Base-by-base conservation (phyloP, 164 flowering plant species). In the Magnolia kwangsiensis region DNA sequence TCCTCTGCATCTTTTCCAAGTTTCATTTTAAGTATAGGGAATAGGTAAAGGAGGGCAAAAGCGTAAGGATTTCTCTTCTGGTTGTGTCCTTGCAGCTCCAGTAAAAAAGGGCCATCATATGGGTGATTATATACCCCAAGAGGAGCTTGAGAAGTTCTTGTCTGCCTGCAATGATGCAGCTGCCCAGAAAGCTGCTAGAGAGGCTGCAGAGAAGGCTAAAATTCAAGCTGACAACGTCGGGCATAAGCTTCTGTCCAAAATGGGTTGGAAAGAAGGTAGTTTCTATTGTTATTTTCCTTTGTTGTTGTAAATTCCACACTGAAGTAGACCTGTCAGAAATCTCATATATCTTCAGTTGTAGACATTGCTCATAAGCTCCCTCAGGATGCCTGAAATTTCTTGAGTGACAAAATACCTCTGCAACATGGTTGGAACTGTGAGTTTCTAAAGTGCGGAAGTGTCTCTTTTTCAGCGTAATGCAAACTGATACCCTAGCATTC, bases 231-330 rank as follows among this genome's bases (percentile, higher is more conserved):
- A 74, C 58, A 74, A 74, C 20, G 76, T 74, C 49, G 50, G 71
- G 49, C 98, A 96, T 78, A 91, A 81, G 77, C 98, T 96, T 66
- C 75, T 96, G 79, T 94, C 98, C 4, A 96, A 94, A 88, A 96
- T 96, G 99, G 99, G 99, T 27, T 96, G 99, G 99, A 96, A 82
- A 90, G 99, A 96, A 92, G 99, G 99, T 96, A 78, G 50, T 67
- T 18, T 65, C 65, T n/a, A 23, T 65, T 29, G 45, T 3, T 37
- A 37, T 37, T 37, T 37, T 37, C 45, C 45, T 37, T 5, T 37
- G 45, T 37, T 5, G 45, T 37, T 37, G 45, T 37, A 37, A 37
- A 37, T 37, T 37, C 45, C 45, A 0, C 45, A 37, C 45, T 5
- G 7, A 37, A 37, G 45, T 37, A 37, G 45, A 37, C 45, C 6